Conservation (phyloP, 768 basidiomycete genomes). For the Mrakia blollopis region DNA sequence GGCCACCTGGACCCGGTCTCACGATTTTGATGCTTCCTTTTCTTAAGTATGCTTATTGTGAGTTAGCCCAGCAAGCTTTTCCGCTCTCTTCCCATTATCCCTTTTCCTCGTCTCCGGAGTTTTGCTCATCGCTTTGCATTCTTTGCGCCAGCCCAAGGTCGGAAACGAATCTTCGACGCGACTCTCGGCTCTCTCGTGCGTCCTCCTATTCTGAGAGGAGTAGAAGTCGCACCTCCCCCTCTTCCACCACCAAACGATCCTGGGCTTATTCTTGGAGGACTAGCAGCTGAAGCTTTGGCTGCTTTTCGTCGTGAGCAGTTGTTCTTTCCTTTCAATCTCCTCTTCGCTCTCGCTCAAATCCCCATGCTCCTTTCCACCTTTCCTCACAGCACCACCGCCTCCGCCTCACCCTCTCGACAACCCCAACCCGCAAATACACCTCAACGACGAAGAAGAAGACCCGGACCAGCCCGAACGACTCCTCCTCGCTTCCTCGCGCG, state of each 20-base stretch:
- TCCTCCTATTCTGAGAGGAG: not conserved
- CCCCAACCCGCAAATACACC: not conserved
- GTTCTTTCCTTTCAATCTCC: no score
- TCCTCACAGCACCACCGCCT: not conserved
- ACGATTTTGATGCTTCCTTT: not conserved
- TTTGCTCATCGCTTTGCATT: not conserved
- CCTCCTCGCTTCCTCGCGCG: not conserved
- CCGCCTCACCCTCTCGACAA: not conserved
- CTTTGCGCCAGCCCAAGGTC: not conserved
- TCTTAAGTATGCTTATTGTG: not conserved
- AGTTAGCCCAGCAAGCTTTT: no score
- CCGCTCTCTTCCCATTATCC: no score
- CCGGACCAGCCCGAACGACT: not conserved
- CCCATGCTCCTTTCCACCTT: not conserved
- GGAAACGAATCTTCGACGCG: not conserved
- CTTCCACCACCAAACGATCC: not conserved
- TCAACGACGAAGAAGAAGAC: not conserved
- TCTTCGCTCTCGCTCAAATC: not conserved
- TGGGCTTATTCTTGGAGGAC: not conserved
- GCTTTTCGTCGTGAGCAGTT: not conserved
- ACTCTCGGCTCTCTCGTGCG: not conserved
- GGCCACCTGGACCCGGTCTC: not conserved
- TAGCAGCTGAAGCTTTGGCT: not conserved
- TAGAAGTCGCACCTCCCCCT: no score
- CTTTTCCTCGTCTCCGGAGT: no score